A percentile compares a stretch with the other conserved stretches of the same genome.
These are phyloP conservation scores for Fusarium incarnatum DNA, from an alignment of 2,329 filamentous ascomycete genomes.

Conservation along the genomic window DNA sequence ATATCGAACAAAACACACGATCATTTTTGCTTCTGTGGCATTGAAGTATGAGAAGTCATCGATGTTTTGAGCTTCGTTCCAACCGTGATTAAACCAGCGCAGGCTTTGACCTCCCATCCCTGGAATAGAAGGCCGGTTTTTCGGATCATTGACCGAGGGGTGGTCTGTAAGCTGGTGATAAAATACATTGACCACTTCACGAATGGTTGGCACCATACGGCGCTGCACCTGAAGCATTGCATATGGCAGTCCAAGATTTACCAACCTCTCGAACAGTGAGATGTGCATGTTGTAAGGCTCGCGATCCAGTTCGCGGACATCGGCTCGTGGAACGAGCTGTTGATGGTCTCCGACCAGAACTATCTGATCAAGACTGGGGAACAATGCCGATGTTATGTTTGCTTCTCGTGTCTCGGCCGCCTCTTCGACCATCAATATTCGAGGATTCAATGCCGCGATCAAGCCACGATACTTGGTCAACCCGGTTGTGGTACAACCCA, in stretches of 20 bases:
- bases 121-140: conserved; percentile 55
- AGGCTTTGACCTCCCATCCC: conserved; percentile 57
- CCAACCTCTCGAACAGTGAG: conserved; percentile 83
- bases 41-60: conserved; percentile 76
- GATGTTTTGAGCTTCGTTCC: conserved; percentile 70
- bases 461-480: conserved; percentile 82
- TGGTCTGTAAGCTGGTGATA: conserved; percentile 62
- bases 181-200: conserved; percentile 59
- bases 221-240: conserved; percentile 76
- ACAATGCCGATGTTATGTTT: conserved; percentile 64
- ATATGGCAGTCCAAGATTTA: conserved; percentile 73
- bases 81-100: conserved; percentile 63
- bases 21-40: conserved; percentile 77
- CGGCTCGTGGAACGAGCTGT: conserved; percentile 78
- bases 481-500: conserved; percentile 81
- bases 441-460: conserved; percentile 73
- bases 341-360: conserved; percentile 81
- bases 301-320: conserved; percentile 68
- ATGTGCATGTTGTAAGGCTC: conserved; percentile 75
- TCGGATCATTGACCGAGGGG: conserved; percentile 50
- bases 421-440: conserved; percentile 80
- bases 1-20: conserved; percentile 78
- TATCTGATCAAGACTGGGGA: conserved; percentile 64
- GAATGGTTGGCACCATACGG: conserved; percentile 62
- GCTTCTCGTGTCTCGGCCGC: conserved; percentile 81